A percentile compares a stretch with the other conserved stretches of the same genome.
These are phyloP conservation scores for Pulveroboletus frians DNA, from an alignment of 768 basidiomycete genomes.

Conservation along the genomic window DNA sequence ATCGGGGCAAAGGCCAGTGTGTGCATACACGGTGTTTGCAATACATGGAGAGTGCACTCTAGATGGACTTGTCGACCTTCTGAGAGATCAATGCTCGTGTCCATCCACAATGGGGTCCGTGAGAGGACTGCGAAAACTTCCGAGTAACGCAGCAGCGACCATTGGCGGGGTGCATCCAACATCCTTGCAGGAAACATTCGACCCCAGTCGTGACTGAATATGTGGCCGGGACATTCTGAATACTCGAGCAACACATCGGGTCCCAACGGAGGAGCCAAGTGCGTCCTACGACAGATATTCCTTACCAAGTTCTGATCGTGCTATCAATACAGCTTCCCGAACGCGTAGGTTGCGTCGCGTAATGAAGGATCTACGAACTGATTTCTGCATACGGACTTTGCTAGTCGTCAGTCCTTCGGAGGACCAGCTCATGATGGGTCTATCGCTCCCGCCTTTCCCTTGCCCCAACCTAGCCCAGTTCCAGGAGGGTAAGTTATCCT, in stretches of 20 bases:
- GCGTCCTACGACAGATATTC: not conserved
- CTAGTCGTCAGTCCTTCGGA: not conserved
- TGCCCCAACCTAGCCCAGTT: not conserved
- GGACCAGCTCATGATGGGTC: not conserved
- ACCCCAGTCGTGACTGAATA: not conserved
- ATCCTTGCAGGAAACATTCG: not conserved
- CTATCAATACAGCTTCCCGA: slow-evolving; percentile 8
- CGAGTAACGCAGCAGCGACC: no score
- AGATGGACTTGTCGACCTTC: no score
- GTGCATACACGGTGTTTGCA: no score
- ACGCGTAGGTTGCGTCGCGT: slow-evolving; percentile 10
- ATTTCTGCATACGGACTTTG: not conserved
- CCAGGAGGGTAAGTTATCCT: slow-evolving; percentile 13
- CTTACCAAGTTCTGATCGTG: not conserved
- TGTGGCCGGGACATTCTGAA: slow-evolving; percentile 5
- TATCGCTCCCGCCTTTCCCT: not conserved
- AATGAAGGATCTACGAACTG: not conserved
- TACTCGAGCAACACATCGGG: slow-evolving; percentile 3
- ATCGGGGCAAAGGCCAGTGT: no score
- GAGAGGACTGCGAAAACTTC: no score
- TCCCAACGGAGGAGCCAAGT: slow-evolving; percentile 8
- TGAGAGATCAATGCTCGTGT: no score
- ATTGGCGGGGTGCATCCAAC: no score
- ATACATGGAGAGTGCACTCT: no score
- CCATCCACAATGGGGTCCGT: no score